Evolutionary conservation across 176 grass and related monocot species (phyloP), one percentile per base, ranked within the genome.

Genomic region (Puya raimondii): DNA sequence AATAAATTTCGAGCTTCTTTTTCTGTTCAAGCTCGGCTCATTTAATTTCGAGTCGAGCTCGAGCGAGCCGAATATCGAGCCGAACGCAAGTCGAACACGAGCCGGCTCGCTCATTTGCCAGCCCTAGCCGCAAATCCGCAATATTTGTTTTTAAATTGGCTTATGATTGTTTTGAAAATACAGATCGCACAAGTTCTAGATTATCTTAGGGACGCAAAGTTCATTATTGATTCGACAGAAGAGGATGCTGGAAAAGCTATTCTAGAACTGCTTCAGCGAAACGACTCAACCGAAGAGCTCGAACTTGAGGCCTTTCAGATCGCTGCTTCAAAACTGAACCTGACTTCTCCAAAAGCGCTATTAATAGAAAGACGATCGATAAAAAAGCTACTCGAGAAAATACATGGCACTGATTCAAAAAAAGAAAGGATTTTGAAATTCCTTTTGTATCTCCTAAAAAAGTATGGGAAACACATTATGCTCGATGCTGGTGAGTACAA

Each of bases 341-440:
- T 99, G 57, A 86, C 82, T 72, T 85, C 86, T 77, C 84, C 94
- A 11, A 99, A 91, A 87, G 73, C 82, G 75, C 53, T 93, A 80
- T 81, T 99, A 84, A 83, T 93, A 83, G 94, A 99, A 87, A 90
- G 69, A 81, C 81, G 89, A 65, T 82, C 87, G 26, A 72, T 99
- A 64, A 86, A 84, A 17, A 93, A 93, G 70, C 76, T 93, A 64
- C 78, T 88, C 6, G 53, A 84, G 58, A 93, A 79, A 53, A 61
- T 88, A 64, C 75, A 47, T 29, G 80, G 74, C 48, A 86, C 71
- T 81, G 94, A 93, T 65, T 51, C 22, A 3, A 90, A 93, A 72
- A 99, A 93, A 76, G 81, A 86, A 76, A 72, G 83, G 49, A 74
- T 86, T 23, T 80, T 99, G 26, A 76, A 76, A 10, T 88, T 74